Percentiles rank a stretch among this genome's conserved stretches.
Conservation (phyloP, 129 eudicot species). For the Helianthus annuus region DNA sequence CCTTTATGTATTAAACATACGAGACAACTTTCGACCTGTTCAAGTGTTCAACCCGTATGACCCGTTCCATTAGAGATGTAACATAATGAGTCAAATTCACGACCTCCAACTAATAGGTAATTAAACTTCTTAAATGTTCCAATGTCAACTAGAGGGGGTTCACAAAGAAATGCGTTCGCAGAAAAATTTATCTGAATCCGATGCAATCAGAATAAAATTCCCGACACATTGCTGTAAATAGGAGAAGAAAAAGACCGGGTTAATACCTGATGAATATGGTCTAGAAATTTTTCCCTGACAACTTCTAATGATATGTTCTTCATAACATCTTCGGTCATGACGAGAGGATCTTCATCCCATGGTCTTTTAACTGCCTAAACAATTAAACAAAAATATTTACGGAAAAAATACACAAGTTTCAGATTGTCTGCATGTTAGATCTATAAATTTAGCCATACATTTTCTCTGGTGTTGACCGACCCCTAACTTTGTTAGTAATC, state of each 20-base stretch:
- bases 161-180: background rate
- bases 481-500: background rate
- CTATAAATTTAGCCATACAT: background rate
- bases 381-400: conserved; percentile 3
- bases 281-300: conserved; percentile 80
- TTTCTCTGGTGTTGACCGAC: conserved; percentile 1
- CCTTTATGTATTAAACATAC: background rate
- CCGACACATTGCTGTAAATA: background rate
- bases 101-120: background rate
- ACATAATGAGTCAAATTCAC: conserved; percentile 3
- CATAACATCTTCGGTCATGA: conserved; percentile 92
- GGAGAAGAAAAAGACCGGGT: conserved; percentile 21
- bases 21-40: background rate
- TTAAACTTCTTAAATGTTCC: background rate
- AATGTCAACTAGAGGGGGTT: background rate
- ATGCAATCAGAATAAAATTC: background rate
- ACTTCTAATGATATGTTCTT: conserved; percentile 86
- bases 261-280: conserved; percentile 88
- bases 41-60: background rate
- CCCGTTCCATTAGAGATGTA: background rate
- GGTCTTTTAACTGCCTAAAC: conserved; percentile 87
- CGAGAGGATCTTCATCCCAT: conserved; percentile 94
- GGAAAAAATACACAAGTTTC: background rate
- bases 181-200: background rate
- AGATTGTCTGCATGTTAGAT: background rate